Conservation (phyloP, 179 eudicot species). For the Silene vulgaris region DNA sequence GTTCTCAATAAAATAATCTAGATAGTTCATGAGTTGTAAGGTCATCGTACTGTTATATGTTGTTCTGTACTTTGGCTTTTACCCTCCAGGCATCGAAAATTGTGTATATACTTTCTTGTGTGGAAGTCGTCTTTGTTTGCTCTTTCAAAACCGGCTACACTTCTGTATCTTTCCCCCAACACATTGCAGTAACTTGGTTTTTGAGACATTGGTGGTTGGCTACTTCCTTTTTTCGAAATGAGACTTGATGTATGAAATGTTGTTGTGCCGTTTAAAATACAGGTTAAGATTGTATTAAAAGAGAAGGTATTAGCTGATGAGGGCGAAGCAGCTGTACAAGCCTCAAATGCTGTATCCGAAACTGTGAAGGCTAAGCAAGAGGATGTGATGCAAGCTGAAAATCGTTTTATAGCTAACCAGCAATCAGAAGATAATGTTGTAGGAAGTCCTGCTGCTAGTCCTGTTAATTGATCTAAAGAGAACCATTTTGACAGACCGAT, state of each 20-base stretch:
- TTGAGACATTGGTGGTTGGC: too few species aligned
- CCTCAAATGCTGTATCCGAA: conserved; percentile 30
- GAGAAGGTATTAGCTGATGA: conserved; percentile 27
- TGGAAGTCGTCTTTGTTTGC: too few species aligned
- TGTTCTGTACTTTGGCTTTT: too few species aligned
- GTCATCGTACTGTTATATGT: too few species aligned
- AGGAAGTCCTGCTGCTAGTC: conserved; percentile 42
- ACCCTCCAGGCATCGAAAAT: too few species aligned
- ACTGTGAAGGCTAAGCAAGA: conserved; percentile 21
- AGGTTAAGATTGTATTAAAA: conserved; percentile 32
- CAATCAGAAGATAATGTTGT: conserved; percentile 24
- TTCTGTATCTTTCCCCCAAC: too few species aligned
- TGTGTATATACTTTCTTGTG: too few species aligned
- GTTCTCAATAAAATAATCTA: too few species aligned
- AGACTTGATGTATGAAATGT: conserved; percentile 75
- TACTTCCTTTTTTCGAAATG: conserved; percentile 47
- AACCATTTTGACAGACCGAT: conserved; percentile 31
- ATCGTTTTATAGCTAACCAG: conserved; percentile 29
- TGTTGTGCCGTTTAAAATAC: conserved; percentile 40
- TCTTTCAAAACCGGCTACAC: too few species aligned
- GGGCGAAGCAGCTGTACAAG: conserved; percentile 24
- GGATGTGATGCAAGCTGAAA: conserved; percentile 31
- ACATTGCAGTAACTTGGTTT: too few species aligned
- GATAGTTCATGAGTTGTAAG: too few species aligned
- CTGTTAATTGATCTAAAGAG: conserved; percentile 33